phyloP scores from a whole-genome alignment of 352 stramenopile genomes.

The Globisporangium camurandrum region DNA sequence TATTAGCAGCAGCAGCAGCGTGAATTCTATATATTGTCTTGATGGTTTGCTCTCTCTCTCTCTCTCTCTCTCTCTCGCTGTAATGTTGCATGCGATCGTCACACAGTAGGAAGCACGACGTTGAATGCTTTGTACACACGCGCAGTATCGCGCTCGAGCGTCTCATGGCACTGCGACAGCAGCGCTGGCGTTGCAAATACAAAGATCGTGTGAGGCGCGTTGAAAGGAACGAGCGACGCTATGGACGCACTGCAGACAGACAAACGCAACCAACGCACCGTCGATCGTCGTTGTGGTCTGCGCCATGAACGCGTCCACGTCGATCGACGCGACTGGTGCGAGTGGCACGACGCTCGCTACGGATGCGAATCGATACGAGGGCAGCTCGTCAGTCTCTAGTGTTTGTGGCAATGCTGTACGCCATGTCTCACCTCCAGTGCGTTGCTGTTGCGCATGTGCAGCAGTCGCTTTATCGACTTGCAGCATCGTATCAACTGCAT shows the following conservation, averaged over 20 bases:
- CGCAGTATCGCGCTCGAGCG: conserved; percentile 6
- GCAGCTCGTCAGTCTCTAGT: no score
- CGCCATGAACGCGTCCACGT: conserved; percentile 7
- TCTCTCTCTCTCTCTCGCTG: background rate
- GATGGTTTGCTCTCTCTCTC: background rate
- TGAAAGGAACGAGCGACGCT: no score
- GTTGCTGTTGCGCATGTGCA: no score
- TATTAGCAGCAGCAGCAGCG: background rate
- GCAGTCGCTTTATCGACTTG: no score
- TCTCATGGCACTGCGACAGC: conserved; percentile 3
- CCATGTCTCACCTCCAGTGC: no score
- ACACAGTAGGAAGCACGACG: background rate
- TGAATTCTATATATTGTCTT: conserved; percentile 14
- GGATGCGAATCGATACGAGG: no score
- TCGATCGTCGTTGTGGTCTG: conserved; percentile 7
- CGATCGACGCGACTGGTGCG: background rate
- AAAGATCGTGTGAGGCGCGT: no score
- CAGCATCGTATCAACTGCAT: no score
- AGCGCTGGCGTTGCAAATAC: conserved; percentile 2
- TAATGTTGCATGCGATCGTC: background rate
- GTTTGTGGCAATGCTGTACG: no score
- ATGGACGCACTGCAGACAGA: background rate
- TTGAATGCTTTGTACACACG: conserved; percentile 10
- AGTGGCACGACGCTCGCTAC: background rate
- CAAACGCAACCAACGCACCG: background rate